Base-by-base conservation (phyloP, 2,329 filamentous ascomycete species). In the Aspergillus felis region DNA sequence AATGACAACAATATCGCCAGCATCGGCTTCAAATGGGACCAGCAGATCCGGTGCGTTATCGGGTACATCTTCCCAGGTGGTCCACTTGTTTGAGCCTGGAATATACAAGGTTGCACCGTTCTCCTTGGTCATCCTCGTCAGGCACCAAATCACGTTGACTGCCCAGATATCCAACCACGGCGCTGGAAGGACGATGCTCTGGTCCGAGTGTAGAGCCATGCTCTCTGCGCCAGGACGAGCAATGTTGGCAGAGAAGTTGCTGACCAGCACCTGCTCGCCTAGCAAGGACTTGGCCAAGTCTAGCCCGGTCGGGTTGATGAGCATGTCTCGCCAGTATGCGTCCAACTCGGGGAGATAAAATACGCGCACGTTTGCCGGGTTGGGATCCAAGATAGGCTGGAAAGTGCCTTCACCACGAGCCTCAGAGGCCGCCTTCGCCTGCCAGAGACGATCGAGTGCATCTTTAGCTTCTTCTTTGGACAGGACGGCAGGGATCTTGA, bases 181-280 rank as follows among this genome's bases (percentile, higher is more conserved):
- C n/a, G 69, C 69, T 25, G 70, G 69, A 38, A 70, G 66, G 0
- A 69, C 63, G 57, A 75, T 48, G 49, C 65, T 69, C 57, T 71
- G 66, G 54, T 75, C 71, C 8, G 69, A 72, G 59, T 74, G 72
- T 28, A 74, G 60, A 1, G 63, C 66, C 72, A 71, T 71, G 10
- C 61, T 65, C 55, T 62, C 48, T 14, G 66, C 63, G 0, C 72
- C 72, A 0, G 72, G 72, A 0, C 69, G 65, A 10, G 70, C 71
- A 48, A 74, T 73, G 56, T 74, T 74, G 49, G 69, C 69, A 4
- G 70, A 73, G 59, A 75, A 74, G 59, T 74, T 74, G 22, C 62
- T 68, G 54, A 74, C 68, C 9, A 73, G 58, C 61, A 71, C 69
- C 14, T 57, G 24, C 4, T 68, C 64, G 3, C 68, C 69, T 0